Base-by-base conservation (phyloP, 495 filamentous ascomycete species). In the Talaromyces adpressus region DNA sequence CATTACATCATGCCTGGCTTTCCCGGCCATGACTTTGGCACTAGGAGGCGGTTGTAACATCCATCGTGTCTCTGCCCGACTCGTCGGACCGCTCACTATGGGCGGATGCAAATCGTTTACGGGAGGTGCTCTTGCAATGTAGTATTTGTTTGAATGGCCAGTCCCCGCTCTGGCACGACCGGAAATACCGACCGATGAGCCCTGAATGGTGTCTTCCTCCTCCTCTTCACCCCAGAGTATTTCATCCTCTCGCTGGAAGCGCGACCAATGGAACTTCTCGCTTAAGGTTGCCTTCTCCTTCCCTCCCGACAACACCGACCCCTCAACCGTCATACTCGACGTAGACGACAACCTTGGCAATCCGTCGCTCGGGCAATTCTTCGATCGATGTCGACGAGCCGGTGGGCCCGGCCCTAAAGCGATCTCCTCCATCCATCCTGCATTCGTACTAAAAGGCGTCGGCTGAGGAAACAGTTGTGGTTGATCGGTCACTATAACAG, bases 21-120 rank as follows among this genome's bases (percentile, higher is more conserved):
- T 93, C 63, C 91, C 91, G 66, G 87, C 88, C 92, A 97, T 97
- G 56, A 97, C 77, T 68, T 85, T 89, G 18, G 92, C 90, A 57
- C 83, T 83, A 41, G 92, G 92, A 3, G 91, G 91, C 2, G 92
- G 92, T 72, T 93, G 90, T 34, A 96, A 77, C 91, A 97, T 94
- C 92, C 92, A 97, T 67, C 77, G 76, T n/a, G 86, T 87, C 60
- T 88, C 89, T 25, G 84, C 85, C 58, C 79, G 82, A 69, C 86
- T 84, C 18, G 79, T 74, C 6, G 90, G 89, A 64, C 85, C 87
- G 71, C 90, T 89, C 58, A 95, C 91, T 59, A 93, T 88, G 9
- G 92, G 91, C 9, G 92, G 91, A 68, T 95, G 91, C 34, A 90
- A 81, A 65, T 95, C 91, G 71, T 94, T 94, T 65, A 96, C 86